Base-by-base conservation (phyloP, 768 basidiomycete genomes). In the Grammothele lineata region DNA sequence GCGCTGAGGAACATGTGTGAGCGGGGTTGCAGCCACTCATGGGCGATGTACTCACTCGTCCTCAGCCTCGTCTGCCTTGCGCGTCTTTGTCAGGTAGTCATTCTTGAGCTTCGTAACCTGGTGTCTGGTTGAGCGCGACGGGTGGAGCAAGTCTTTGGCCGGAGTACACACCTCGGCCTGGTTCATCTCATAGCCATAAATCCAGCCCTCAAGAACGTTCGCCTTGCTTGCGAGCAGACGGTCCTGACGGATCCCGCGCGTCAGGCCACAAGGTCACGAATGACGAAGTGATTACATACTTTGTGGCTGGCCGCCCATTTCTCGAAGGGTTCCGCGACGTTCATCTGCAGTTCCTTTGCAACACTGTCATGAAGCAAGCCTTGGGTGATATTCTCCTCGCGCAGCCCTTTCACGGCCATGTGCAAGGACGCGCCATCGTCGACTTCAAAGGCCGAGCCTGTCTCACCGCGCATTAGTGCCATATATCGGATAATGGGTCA, bases 61-160 rank as follows among this genome's bases (percentile, higher is more conserved):
- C 62, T 92, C 92, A 7, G 86, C 85, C 60, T 96, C 93, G 57
- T 96, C 93, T 14, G 93, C 92, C 33, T 79, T 78, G 44, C 89
- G 79, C 0, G 79, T 83, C 65, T 92, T 95, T 25, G 74, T 66
- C 10, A 90, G 64, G 60, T 95, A 95, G 44, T 79, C 73, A 42
- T 83, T 76, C 66, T 88, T 92, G 53, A 92, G 67, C 65, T 85
- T 85, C 35, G 72, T 62, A 5, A 75, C 70, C 74, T 79, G 33
- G 21, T 14, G 27, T 30, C 27, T 14, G 27, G n/a, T 30, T 30
- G 7, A 30, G 27, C 8, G 14, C 14, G 27, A 30, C 27, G 7
- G 27, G 7, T 7, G 8, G 27, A 30, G 8, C 7, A 30, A 30
- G 27, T 7, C 27, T 7, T 7, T 7, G 27, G 27, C 14, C 27